Evolutionary conservation across 225 moss, liverwort and hornwort species (phyloP).

Genomic region (Asterella californica): DNA sequence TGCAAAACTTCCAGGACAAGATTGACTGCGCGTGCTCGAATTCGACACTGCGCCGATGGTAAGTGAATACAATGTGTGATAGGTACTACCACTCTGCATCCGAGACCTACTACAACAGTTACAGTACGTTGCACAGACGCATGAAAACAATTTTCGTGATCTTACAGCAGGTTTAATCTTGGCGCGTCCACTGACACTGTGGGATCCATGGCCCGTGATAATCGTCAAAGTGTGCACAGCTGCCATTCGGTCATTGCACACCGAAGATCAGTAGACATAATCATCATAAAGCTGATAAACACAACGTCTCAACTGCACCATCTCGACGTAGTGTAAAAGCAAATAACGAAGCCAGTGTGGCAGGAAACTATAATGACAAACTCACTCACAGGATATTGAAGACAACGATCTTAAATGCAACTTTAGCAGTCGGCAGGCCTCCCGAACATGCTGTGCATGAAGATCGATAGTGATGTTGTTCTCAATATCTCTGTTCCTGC

Average conservation of each 20-base stretch:
- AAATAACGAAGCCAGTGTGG: background rate
- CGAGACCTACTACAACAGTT: background rate
- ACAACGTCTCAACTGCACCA: background rate
- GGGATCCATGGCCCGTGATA: constrained; percentile 80
- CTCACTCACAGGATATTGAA: constrained; percentile 53
- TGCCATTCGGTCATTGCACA: constrained; percentile 35
- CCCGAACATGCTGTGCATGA: constrained; percentile 72
- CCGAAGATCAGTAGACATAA: background rate
- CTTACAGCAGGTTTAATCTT: constrained; percentile 80
- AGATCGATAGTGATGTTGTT: constrained; percentile 84
- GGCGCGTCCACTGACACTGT: constrained; percentile 61
- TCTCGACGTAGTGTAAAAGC: background rate
- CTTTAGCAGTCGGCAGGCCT: constrained; percentile 56
- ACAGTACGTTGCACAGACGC: background rate
- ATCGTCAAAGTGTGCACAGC: constrained; percentile 64
- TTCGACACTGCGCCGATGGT: background rate
- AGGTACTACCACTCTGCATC: background rate
- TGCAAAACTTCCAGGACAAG: background rate
- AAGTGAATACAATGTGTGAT: background rate
- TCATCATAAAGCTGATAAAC: background rate
- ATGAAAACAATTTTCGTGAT: background rate
- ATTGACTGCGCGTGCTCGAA: background rate
- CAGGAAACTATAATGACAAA: background rate
- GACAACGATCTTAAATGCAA: constrained; percentile 57
- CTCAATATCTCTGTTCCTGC: constrained; percentile 59